Evolutionary conservation across 176 grass and related monocot genomes (phyloP).

Genomic region (Raddia guianensis): DNA sequence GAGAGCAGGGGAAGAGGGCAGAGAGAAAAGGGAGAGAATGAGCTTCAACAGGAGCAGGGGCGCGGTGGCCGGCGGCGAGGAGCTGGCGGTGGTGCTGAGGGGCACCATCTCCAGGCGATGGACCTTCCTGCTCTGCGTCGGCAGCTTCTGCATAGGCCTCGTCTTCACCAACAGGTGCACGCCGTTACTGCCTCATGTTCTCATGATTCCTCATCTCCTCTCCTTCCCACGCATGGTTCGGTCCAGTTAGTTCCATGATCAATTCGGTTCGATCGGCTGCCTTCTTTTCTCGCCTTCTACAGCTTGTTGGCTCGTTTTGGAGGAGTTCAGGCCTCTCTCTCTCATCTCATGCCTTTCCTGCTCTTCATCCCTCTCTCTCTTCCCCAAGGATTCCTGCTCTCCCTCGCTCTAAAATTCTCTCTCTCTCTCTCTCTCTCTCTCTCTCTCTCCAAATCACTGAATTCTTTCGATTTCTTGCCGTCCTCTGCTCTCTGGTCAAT

Average conservation of each 20-base stretch:
- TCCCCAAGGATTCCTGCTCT: not conserved
- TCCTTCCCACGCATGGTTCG: not conserved
- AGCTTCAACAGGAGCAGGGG: constrained; percentile 58
- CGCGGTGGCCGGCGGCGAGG: constrained; percentile 36
- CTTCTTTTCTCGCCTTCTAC: not conserved
- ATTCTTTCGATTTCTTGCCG: not conserved
- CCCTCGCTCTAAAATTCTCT: not conserved
- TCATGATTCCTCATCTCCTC: not conserved
- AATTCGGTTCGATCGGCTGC: constrained; percentile 20
- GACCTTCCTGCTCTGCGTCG: constrained; percentile 73
- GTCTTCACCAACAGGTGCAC: constrained; percentile 84
- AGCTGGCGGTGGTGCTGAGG: constrained; percentile 27
- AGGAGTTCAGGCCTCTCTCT: not conserved
- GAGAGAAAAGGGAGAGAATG: constrained; percentile 31
- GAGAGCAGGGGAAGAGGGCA: not conserved
- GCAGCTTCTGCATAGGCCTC: constrained; percentile 85
- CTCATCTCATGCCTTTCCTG: not conserved
- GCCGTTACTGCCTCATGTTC: not conserved
- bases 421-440: too few species aligned
- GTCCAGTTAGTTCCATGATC: not conserved
- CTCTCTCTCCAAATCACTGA: not conserved
- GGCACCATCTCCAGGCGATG: constrained; percentile 61
- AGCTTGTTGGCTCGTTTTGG: not conserved
- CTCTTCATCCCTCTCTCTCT: not conserved
- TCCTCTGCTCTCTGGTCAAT: constrained; percentile 16